phyloP scores from a whole-genome alignment of 129 eudicot species.

The Chrysanthemum makinoi region DNA sequence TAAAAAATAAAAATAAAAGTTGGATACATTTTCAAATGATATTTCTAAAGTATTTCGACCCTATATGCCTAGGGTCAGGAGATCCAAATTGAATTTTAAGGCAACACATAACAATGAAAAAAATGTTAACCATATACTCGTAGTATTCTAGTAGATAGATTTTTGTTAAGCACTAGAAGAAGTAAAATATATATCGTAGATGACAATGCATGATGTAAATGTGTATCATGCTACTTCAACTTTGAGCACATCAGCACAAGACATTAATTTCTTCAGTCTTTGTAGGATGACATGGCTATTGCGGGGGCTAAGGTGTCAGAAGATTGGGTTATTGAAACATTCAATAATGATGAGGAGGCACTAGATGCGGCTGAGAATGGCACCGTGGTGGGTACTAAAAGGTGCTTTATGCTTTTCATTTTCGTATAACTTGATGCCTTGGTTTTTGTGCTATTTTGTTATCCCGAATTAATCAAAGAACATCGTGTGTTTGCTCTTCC shows the following conservation, averaged over 20 bases:
- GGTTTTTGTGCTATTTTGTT: neutral
- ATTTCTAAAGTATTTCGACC: no score
- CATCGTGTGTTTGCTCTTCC: neutral
- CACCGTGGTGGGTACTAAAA: constrained; percentile 57
- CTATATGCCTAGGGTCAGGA: no score
- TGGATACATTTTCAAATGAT: no score
- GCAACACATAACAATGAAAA: no score
- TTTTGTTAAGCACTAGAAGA: neutral
- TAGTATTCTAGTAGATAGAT: neutral
- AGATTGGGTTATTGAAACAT: constrained; percentile 53
- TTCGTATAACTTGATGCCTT: neutral
- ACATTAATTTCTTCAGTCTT: constrained; percentile 1
- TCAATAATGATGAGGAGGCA: constrained; percentile 66
- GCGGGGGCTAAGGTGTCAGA: constrained; percentile 43
- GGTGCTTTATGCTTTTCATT: constrained; percentile 26
- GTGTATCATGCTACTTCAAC: constrained; percentile 1
- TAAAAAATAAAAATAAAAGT: no score
- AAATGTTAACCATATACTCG: no score
- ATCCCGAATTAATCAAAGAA: neutral
- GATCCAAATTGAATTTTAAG: no score
- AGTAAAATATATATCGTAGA: neutral
- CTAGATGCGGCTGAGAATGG: constrained; percentile 57
- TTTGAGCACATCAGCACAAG: constrained; percentile 5
- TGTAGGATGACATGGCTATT: constrained; percentile 52
- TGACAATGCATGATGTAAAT: neutral